These are phyloP conservation scores for Ceratobasidium theobromae DNA, from an alignment of 1,284 basidiomycete genomes.

Conservation along the genomic window DNA sequence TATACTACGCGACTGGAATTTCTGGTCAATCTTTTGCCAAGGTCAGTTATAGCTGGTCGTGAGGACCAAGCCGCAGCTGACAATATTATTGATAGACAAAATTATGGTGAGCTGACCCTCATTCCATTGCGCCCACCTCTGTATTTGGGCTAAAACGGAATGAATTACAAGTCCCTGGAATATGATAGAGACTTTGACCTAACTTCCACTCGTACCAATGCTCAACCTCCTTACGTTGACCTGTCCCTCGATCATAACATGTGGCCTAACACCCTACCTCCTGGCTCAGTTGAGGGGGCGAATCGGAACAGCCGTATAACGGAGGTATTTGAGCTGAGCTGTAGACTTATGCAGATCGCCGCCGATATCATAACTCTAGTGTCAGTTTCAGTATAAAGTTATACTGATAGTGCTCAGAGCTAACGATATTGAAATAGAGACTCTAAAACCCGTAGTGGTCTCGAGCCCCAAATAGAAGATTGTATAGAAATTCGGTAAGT, in stretches of 20 bases:
- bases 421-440: no score
- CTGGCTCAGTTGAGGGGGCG: conserved; percentile 8
- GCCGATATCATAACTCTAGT: no score
- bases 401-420: no score
- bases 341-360: no score
- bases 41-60: conserved; percentile 42
- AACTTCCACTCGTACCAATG: conserved; percentile 39
- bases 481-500: no score
- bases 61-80: conserved; percentile 45
- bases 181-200: conserved; percentile 56
- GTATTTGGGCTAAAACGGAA: conserved; percentile 42
- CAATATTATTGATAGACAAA: neutral
- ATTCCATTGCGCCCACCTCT: neutral
- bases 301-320: no score
- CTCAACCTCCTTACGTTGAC: neutral
- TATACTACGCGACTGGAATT: neutral
- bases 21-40: conserved; percentile 19
- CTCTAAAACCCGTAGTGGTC: no score
- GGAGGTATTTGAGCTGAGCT: no score
- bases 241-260: neutral
- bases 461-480: no score
- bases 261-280: neutral
- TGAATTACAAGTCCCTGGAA: neutral
- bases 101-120: neutral
- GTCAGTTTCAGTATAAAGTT: no score